Percentiles rank a stretch among this genome's conserved stretches.
Conservation (phyloP, 345 rosid genomes). For the Lenwebbia sp. region DNA sequence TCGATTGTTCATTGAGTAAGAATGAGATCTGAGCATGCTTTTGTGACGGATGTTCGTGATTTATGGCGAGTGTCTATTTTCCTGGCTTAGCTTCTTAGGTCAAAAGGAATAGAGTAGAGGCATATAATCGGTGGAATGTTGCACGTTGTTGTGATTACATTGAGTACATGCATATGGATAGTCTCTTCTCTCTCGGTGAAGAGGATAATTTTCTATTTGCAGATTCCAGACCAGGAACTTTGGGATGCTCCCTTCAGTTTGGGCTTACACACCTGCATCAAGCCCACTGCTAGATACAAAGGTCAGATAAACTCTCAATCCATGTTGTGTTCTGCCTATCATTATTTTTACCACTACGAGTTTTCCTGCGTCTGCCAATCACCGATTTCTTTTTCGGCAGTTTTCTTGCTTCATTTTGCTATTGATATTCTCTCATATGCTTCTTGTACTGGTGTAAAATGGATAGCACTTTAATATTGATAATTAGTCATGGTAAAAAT, state of each 20-base stretch:
- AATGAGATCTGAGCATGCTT: not conserved
- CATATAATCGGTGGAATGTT: not conserved
- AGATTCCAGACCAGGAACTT: constrained; percentile 34
- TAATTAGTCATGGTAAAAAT: not conserved
- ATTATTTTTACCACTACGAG: not conserved
- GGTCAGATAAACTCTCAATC: constrained; percentile 23
- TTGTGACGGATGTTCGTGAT: not conserved
- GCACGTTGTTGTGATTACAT: not conserved
- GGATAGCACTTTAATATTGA: not conserved
- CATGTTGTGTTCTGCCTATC: not conserved
- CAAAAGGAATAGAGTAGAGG: not conserved
- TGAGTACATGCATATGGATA: not conserved
- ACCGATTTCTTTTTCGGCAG: not conserved
- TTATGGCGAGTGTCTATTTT: not conserved
- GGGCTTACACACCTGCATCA: constrained; percentile 63
- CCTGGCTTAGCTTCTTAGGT: not conserved
- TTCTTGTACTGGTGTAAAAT: not conserved
- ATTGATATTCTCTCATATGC: not conserved
- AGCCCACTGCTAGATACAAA: constrained; percentile 47
- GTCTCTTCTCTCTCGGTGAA: not conserved
- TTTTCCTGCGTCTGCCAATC: not conserved
- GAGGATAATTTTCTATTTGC: not conserved
- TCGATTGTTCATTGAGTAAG: not conserved
- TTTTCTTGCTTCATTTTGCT: not conserved
- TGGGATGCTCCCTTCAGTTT: constrained; percentile 59